A percentile compares a stretch with the other conserved stretches of the same genome.
Evolutionary conservation across 306 rosid species (phyloP).

Genomic region (Begonia peltatifolia): DNA sequence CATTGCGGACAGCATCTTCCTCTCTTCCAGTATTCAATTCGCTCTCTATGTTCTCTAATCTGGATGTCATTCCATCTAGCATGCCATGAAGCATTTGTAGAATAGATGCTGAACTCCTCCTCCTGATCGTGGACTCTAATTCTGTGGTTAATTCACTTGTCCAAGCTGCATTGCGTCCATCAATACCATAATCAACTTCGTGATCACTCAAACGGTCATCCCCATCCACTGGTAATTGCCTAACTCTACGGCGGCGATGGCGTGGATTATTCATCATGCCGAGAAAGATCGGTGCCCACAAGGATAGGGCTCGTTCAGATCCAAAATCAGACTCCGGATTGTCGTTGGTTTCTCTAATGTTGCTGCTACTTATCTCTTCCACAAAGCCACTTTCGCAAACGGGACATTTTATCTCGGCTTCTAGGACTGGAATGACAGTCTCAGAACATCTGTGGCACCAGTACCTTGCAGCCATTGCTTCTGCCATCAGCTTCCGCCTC

Average conservation of each 20-base stretch:
- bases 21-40: constrained; percentile 27
- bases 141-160: constrained; percentile 34
- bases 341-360: constrained; percentile 9
- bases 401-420: constrained; percentile 50
- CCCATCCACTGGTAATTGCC: constrained; percentile 30
- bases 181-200: constrained; percentile 14
- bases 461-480: constrained; percentile 38
- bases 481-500: constrained; percentile 24
- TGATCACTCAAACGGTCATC: constrained; percentile 16
- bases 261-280: constrained; percentile 65
- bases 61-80: constrained; percentile 53
- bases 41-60: constrained; percentile 29
- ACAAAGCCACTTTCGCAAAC: constrained; percentile 46
- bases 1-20: constrained; percentile 28
- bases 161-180: constrained; percentile 14
- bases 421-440: constrained; percentile 43
- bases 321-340: constrained; percentile 33
- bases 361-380: constrained; percentile 33
- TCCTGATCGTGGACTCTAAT: constrained; percentile 45
- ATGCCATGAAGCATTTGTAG: constrained; percentile 68
- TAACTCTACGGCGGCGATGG: constrained; percentile 25
- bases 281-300: constrained; percentile 67
- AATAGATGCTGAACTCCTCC: constrained; percentile 55
- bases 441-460: constrained; percentile 58
- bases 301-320: constrained; percentile 46